Evolutionary conservation across 768 basidiomycete species (phyloP), one percentile per base, ranked within the genome.

Genomic region (Hericium alpestre): DNA sequence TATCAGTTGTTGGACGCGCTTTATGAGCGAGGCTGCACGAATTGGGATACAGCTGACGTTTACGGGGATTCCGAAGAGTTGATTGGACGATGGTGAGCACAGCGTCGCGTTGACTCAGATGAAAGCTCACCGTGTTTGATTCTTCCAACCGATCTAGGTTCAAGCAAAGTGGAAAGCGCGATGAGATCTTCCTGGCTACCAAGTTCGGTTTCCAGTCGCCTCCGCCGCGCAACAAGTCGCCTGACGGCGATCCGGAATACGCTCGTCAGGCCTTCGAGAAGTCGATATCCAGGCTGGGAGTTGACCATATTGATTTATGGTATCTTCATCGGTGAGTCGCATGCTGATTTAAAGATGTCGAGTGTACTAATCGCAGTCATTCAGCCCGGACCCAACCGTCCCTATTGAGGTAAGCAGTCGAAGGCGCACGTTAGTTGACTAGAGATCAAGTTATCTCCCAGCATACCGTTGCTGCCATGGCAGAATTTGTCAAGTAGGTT

Each of bases 101-200:
- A 49, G 10, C n/a, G n/a, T 46, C 15, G 18, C 15, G 3, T 18
- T 41, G 9, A 6, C 9, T 7, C 6, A 32, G 32, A 9, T 2
- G 9, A 32, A 32, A 32, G 32, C 32, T 32, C 9, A 32, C 9
- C 32, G 32, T 10, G 32, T 32, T 32, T 32, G 32, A 6, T 32
- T 32, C 32, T 32, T 10, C 32, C 9, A 32, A 32, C 32, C 32
- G 25, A 32, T 10, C 2, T 60, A 78, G 80, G 80, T 79, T 84
- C 66, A 74, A 76, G 61, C 70, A 71, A n/a, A 79, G 76, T 12
- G 81, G 80, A 20, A 79, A 79, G 59, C 72, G 80, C 38, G 59
- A 71, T 38, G 71, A 79, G 18, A 80, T 82, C 39, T 75, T 75
- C 67, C 64, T 75, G 5, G 71, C 70, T 1, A 73, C 71, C 18